phyloP scores from a whole-genome alignment of 768 basidiomycete species.

The Leucocoprinus sp. region DNA sequence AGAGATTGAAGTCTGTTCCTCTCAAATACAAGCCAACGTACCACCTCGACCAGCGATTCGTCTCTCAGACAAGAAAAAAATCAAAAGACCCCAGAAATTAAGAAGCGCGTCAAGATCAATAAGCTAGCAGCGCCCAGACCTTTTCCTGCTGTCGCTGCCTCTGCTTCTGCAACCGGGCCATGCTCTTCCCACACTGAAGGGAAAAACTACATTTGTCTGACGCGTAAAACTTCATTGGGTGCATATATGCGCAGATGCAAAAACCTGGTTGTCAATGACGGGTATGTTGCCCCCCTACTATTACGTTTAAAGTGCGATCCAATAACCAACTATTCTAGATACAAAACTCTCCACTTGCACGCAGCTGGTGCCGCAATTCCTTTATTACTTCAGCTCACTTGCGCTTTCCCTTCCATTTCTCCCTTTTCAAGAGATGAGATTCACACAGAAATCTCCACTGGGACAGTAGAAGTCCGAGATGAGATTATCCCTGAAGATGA shows the following conservation, averaged over 20 bases:
- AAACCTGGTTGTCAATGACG: slow-evolving; percentile 60
- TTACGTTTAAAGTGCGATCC: neutral
- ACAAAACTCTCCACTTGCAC: slow-evolving; percentile 64
- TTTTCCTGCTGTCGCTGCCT: slow-evolving; percentile 64
- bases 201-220: slow-evolving; percentile 73
- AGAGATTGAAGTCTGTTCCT: neutral
- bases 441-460: slow-evolving; percentile 52
- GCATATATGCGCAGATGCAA: slow-evolving; percentile 76
- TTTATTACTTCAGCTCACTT: slow-evolving; percentile 58
- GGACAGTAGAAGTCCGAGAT: slow-evolving; percentile 67
- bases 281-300: slow-evolving; percentile 36
- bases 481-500: slow-evolving; percentile 73
- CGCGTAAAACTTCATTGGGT: slow-evolving; percentile 66
- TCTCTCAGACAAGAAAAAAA: too few species aligned
- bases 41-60: neutral
- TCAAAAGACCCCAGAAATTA: slow-evolving; percentile 4
- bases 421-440: slow-evolving; percentile 61
- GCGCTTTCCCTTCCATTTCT: slow-evolving; percentile 65
- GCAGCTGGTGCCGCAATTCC: slow-evolving; percentile 92
- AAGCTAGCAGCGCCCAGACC: slow-evolving; percentile 71
- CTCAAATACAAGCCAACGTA: neutral
- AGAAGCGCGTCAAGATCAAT: slow-evolving; percentile 31
- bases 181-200: slow-evolving; percentile 73
- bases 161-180: slow-evolving; percentile 76
- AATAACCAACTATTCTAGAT: slow-evolving; percentile 29